phyloP scores from a whole-genome alignment of 140 eudicot genomes.

The Senecio squalidus region DNA sequence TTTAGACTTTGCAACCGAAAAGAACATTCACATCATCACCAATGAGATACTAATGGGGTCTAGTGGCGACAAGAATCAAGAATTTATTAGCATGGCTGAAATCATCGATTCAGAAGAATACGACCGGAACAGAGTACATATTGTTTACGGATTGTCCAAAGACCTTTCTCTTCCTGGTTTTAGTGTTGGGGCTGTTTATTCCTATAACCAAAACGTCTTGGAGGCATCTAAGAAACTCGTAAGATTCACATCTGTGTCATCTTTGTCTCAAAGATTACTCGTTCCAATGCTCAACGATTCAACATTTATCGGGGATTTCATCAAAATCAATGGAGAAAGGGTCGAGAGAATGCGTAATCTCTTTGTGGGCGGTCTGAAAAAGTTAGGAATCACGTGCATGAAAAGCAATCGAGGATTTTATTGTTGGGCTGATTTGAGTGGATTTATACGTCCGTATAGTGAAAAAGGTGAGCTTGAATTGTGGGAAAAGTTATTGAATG shows the following conservation, averaged over 20 bases:
- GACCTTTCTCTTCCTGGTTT: conserved; percentile 66
- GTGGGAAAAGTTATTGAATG: conserved; percentile 77
- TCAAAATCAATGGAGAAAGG: conserved; percentile 43
- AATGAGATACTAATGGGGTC: conserved; percentile 55
- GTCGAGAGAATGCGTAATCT: conserved; percentile 30
- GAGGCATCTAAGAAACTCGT: conserved; percentile 60
- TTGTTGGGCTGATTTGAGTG: conserved; percentile 93
- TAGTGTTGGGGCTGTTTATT: conserved; percentile 49
- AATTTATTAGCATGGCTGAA: conserved; percentile 71
- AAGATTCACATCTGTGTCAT: conserved; percentile 64
- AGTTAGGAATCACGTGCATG: conserved; percentile 61
- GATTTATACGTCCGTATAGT: conserved; percentile 66
- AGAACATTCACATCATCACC: conserved; percentile 74
- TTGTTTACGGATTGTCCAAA: conserved; percentile 57
- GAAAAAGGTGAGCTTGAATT: conserved; percentile 93
- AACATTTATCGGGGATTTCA: conserved; percentile 35
- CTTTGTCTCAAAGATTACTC: conserved; percentile 56
- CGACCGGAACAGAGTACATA: conserved; percentile 55
- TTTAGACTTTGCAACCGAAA: conserved; percentile 76
- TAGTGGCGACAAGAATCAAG: conserved; percentile 36
- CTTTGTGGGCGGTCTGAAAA: conserved; percentile 55
- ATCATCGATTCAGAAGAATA: conserved; percentile 54
- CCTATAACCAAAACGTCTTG: conserved; percentile 46
- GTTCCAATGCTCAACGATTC: conserved; percentile 62
- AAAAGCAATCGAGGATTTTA: conserved; percentile 50